Percentiles rank a stretch among this genome's conserved stretches.
phyloP scores from a whole-genome alignment of 208 protist species.

The Leishmania arabica region DNA sequence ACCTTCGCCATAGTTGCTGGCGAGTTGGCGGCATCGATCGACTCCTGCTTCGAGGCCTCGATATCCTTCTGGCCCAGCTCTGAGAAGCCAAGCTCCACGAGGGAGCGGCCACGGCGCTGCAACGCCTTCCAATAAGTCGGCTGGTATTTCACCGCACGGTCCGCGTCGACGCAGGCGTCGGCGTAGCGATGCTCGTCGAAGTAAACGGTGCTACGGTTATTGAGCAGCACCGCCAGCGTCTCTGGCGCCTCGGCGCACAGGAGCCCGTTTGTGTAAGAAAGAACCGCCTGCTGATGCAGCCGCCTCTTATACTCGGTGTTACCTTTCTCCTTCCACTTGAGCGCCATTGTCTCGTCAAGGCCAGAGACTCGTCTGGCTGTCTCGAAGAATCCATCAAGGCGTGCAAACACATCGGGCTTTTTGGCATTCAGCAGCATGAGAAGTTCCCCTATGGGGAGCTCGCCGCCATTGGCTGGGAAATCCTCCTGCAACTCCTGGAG shows the following conservation, averaged over 20 bases:
- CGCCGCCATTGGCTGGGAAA: conserved; percentile 37
- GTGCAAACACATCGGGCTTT: conserved; percentile 36
- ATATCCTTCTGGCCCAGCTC: conserved; percentile 60
- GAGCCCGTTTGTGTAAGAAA: conserved; percentile 81
- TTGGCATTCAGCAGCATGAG: conserved; percentile 34
- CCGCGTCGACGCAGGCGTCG: conserved; percentile 72
- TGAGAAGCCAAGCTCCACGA: conserved; percentile 66
- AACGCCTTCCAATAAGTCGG: conserved; percentile 79
- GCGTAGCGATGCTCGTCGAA: conserved; percentile 53
- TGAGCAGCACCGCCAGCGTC: conserved; percentile 65
- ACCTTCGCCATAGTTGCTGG: conserved; percentile 43
- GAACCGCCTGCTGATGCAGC: conserved; percentile 44
- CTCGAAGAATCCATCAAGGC: conserved; percentile 41
- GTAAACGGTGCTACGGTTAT: conserved; percentile 79
- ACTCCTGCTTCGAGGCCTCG: conserved; percentile 44
- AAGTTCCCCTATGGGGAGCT: conserved; percentile 55
- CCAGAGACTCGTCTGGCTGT: conserved; percentile 33
- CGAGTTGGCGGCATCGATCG: conserved; percentile 41
- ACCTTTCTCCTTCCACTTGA: conserved; percentile 83
- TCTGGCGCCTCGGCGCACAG: conserved; percentile 68
- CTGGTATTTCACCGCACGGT: conserved; percentile 49
- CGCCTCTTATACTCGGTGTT: conserved; percentile 57
- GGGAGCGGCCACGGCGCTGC: conserved; percentile 63
- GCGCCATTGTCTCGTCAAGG: conserved; percentile 55
- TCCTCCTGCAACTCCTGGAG: conserved; percentile 35